phyloP scores from a whole-genome alignment of 768 basidiomycete genomes.

The Gyrodon lividus region DNA sequence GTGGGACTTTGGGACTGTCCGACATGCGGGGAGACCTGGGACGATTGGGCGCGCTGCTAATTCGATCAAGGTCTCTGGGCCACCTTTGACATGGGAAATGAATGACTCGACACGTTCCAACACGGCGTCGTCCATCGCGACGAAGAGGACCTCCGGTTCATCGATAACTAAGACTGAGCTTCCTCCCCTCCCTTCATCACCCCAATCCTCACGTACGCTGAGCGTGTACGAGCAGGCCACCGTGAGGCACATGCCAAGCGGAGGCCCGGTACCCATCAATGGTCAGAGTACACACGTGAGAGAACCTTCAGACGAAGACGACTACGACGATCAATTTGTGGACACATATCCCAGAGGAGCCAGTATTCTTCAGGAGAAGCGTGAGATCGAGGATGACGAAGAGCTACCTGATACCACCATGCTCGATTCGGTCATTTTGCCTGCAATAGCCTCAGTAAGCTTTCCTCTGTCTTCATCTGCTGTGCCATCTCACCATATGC shows the following conservation, averaged over 20 bases:
- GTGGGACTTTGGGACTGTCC: conserved; percentile 98
- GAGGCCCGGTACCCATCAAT: conserved; percentile 17
- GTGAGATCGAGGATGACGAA: conserved; percentile 51
- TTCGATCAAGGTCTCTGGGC: conserved; percentile 59
- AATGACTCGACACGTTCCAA: conserved; percentile 48
- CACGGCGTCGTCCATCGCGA: conserved; percentile 35
- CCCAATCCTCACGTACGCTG: conserved; percentile 34
- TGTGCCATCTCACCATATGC: conserved; percentile 9
- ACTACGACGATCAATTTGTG: conserved; percentile 58
- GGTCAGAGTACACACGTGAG: conserved; percentile 37
- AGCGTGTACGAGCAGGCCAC: conserved; percentile 61
- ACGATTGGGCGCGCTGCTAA: conserved; percentile 68
- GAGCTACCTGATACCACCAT: conserved; percentile 81
- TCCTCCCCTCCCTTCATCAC: conserved; percentile 52
- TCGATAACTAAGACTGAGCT: conserved; percentile 58
- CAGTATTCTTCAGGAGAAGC: conserved; percentile 37
- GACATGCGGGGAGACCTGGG: conserved; percentile 57
- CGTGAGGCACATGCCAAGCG: conserved; percentile 54
- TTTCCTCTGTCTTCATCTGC: not conserved
- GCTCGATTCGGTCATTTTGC: conserved; percentile 92
- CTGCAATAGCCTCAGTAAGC: conserved; percentile 92
- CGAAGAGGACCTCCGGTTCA: conserved; percentile 36
- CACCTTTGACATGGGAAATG: conserved; percentile 80
- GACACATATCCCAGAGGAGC: conserved; percentile 47
- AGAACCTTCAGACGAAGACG: conserved; percentile 63